Evolutionary conservation across 129 eudicot species (phyloP), one percentile per base, ranked within the genome.

Genomic region (Erigeron canadensis): DNA sequence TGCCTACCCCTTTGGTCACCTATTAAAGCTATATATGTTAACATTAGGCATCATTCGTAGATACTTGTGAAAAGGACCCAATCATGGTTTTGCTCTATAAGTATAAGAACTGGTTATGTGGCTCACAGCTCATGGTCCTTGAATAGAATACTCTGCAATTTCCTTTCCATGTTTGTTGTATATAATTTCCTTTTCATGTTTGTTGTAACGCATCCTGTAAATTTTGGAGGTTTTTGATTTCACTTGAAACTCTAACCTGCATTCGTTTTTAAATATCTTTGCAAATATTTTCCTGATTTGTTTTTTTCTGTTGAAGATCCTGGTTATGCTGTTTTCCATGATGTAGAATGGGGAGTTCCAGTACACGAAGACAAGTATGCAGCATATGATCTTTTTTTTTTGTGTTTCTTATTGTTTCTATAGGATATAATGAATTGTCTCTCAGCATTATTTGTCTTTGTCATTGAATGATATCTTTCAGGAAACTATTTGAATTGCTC

Each of bases 401-500:
- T 2, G 5, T 22, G 18, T 61, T 10, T 57, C 39, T 23, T 42
- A 63, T 63, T n/a, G 5, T 18, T 23, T 18, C 41, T 2, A 17
- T n/a, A 62, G n/a, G 15, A 51, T 40, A 12, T 54, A 11, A 11
- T 12, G 13, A 38, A 7, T 50, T 55, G 15, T 50, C 22, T 51
- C 4, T 41, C 10, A 77, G 18, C 28, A 17, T 70, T 22, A 40
- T 61, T 7, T 66, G 41, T 15, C 62, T n/a, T 10, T 34, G 59
- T 63, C 63, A 34, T 11, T 57, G 17, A 41, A 69, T 48, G 51
- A 6, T 44, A 65, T 69, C 72, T 63, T 81, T 82, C 87, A 93
- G 98, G 86, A 89, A 85, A 71, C 77, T 93, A 65, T 89, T 86
- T 78, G 98, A 92, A 85, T 69, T 92, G 83, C 95, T 92, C 62